These are phyloP conservation scores for Schoenoplectus tabernaemontani DNA, from an alignment of 202 grass and related monocot species.

Conservation along the genomic window DNA sequence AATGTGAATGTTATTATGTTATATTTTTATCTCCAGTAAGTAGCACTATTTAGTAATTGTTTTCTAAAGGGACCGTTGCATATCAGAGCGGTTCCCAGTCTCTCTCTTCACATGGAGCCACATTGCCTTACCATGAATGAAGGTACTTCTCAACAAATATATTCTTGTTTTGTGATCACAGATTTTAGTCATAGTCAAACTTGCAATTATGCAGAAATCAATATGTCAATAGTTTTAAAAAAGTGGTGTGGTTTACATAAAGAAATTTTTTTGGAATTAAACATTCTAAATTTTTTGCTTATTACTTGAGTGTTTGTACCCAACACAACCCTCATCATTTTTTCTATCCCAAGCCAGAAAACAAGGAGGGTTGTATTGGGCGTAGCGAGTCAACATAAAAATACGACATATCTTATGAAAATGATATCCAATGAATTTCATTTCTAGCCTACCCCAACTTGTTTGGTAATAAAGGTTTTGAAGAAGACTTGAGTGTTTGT, in stretches of 20 bases:
- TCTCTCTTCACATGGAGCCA: slow-evolving; percentile 6
- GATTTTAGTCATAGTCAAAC: slow-evolving; percentile 4
- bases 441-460: no score
- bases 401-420: no score
- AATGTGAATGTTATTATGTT: neutral
- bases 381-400: no score
- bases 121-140: neutral
- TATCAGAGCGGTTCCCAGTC: neutral
- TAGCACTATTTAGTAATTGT: neutral
- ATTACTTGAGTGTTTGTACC: no score
- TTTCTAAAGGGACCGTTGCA: neutral
- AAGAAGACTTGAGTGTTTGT: neutral
- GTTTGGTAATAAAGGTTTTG: no score
- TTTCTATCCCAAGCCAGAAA: no score
- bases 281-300: neutral
- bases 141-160: slow-evolving; percentile 9
- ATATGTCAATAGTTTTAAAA: neutral
- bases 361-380: no score
- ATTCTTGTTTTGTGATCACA: slow-evolving; percentile 2
- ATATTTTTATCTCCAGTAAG: neutral
- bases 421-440: no score
- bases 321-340: no score
- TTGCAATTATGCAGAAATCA: slow-evolving; percentile 8
- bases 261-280: neutral
- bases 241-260: neutral